phyloP scores from a whole-genome alignment of 1,284 basidiomycete species.

The Neolentinus lepideus region DNA sequence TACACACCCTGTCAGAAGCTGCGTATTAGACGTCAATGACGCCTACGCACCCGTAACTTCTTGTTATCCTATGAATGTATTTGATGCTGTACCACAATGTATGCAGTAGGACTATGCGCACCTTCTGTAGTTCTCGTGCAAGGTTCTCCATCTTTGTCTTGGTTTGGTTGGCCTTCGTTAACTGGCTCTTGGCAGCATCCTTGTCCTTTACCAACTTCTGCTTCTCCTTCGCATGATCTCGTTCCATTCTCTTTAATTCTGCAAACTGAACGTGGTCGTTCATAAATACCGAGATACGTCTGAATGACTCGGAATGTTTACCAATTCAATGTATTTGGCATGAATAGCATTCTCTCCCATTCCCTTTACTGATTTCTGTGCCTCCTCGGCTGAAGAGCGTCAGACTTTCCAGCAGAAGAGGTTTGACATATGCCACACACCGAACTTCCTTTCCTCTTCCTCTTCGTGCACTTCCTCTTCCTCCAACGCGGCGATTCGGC shows the following conservation, averaged over 20 bases:
- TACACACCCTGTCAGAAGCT: constrained; percentile 23
- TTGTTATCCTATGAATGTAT: constrained; percentile 63
- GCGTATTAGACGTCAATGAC: constrained; percentile 5
- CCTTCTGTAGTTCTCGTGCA: constrained; percentile 80
- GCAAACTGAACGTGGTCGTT: constrained; percentile 50
- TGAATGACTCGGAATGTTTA: constrained; percentile 23
- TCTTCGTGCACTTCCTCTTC: constrained; percentile 79
- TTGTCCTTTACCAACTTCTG: constrained; percentile 83
- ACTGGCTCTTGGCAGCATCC: constrained; percentile 75
- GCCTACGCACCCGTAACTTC: constrained; percentile 58
- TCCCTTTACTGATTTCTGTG: constrained; percentile 72
- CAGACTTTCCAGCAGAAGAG: constrained; percentile 9
- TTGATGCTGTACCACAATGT: constrained; percentile 11
- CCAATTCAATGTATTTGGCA: constrained; percentile 77
- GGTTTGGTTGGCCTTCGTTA: constrained; percentile 79
- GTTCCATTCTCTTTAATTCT: constrained; percentile 73
- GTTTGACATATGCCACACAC: constrained; percentile 34
- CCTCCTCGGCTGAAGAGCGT: constrained; percentile 60
- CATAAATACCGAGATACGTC: not conserved
- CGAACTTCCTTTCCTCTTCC: constrained; percentile 70
- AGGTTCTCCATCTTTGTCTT: constrained; percentile 85
- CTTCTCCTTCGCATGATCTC: constrained; percentile 82
- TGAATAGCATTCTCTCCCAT: constrained; percentile 74
- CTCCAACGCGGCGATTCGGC: constrained; percentile 75
- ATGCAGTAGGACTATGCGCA: constrained; percentile 19